phyloP scores from a whole-genome alignment of 352 stramenopile genomes.

The Globisporangium radiosum region DNA sequence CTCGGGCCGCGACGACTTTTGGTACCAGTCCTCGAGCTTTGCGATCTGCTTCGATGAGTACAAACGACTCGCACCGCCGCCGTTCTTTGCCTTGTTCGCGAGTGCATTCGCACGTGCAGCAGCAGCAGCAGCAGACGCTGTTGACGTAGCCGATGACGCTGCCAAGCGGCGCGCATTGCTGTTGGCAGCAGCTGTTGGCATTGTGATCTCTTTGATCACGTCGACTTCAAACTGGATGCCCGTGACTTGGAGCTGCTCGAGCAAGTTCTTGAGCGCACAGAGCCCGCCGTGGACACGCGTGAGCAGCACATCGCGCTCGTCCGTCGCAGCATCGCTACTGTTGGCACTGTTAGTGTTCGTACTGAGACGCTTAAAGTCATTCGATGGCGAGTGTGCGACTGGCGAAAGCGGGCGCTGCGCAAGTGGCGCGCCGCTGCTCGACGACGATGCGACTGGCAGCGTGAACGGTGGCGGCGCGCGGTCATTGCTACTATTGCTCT shows the following conservation, averaged over 20 bases:
- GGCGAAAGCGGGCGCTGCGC: slow-evolving; percentile 15
- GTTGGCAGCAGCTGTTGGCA: slow-evolving; percentile 28
- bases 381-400: slow-evolving; percentile 24
- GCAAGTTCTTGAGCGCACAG: slow-evolving; percentile 57
- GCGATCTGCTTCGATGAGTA: slow-evolving; percentile 86
- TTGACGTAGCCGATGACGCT: slow-evolving; percentile 13
- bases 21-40: slow-evolving; percentile 87
- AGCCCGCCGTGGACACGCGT: slow-evolving; percentile 51
- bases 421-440: slow-evolving; percentile 4
- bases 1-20: slow-evolving; percentile 73
- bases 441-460: slow-evolving; percentile 23
- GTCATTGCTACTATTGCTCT: background rate
- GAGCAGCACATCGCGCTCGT: slow-evolving; percentile 35
- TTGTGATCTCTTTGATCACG: slow-evolving; percentile 71
- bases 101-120: slow-evolving; percentile 30
- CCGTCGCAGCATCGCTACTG: slow-evolving; percentile 12
- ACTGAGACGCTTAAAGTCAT: slow-evolving; percentile 26
- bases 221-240: slow-evolving; percentile 82
- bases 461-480: slow-evolving; percentile 28
- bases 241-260: slow-evolving; percentile 74
- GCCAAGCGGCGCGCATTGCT: slow-evolving; percentile 31
- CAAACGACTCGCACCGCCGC: slow-evolving; percentile 47
- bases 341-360: slow-evolving; percentile 7
- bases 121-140: slow-evolving; percentile 4
- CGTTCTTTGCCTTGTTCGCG: slow-evolving; percentile 58